Conservation (phyloP, 345 rosid species). For the Dipteronia dyeriana region DNA sequence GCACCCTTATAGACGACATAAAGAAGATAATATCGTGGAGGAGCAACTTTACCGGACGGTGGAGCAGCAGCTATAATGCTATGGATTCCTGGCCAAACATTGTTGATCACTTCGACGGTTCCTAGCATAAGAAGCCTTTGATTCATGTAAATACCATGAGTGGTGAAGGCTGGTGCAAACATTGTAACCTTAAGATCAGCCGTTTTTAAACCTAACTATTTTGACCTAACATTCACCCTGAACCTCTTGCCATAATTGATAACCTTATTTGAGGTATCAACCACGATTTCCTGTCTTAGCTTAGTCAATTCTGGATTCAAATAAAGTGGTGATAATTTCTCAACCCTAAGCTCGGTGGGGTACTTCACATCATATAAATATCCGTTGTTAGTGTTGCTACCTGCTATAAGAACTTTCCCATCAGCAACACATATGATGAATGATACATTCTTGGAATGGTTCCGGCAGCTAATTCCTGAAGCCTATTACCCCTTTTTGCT, state of each 20-base stretch:
- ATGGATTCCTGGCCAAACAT: slow-evolving; percentile 1
- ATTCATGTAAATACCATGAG: slow-evolving; percentile 77
- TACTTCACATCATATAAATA: slow-evolving; percentile 51
- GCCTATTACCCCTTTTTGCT: slow-evolving; percentile 25
- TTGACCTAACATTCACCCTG: slow-evolving; percentile 24
- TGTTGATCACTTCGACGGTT: slow-evolving; percentile 11
- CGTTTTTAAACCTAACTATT: not conserved
- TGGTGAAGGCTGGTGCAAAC: slow-evolving; percentile 71
- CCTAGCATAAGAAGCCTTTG: slow-evolving; percentile 54
- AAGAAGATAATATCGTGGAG: slow-evolving; percentile 61
- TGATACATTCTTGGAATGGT: slow-evolving; percentile 74
- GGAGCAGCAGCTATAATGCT: slow-evolving; percentile 36
- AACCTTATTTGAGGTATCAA: not conserved
- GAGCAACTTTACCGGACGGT: slow-evolving; percentile 47
- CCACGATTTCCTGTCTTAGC: slow-evolving; percentile 36
- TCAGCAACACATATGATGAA: slow-evolving; percentile 54
- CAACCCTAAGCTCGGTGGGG: slow-evolving; percentile 71
- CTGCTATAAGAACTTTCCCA: slow-evolving; percentile 57
- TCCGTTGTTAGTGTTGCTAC: slow-evolving; percentile 76
- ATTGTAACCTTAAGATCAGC: slow-evolving; percentile 38
- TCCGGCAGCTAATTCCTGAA: slow-evolving; percentile 36
- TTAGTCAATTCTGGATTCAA: slow-evolving; percentile 39
- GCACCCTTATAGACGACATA: slow-evolving; percentile 44
- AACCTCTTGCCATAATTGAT: slow-evolving; percentile 33
- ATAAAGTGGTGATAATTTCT: slow-evolving; percentile 79